Evolutionary conservation across 2,329 filamentous ascomycete species (phyloP).

Genomic region (Penicillium sp.): DNA sequence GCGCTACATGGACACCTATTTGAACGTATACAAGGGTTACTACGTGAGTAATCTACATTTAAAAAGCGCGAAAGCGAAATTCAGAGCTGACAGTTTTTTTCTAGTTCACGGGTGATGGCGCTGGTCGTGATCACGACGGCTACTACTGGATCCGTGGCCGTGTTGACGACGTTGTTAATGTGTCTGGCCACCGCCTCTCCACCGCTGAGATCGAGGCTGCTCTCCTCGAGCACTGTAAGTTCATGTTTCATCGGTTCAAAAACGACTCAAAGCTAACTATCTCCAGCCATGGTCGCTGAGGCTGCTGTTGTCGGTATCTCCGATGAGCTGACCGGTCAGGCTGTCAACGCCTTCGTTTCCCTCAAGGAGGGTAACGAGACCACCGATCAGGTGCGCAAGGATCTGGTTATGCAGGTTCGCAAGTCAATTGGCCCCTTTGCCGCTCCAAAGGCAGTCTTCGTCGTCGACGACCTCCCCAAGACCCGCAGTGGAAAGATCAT

Average conservation of each 20-base stretch:
- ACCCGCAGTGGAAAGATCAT: constrained; percentile 98
- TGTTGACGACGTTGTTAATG: constrained; percentile 98
- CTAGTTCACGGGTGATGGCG: constrained; percentile 68
- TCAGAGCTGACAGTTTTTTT: background rate
- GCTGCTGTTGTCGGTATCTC: constrained; percentile 90
- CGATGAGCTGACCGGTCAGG: constrained; percentile 94
- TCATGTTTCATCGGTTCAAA: background rate
- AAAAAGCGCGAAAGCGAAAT: background rate
- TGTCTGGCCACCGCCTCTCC: constrained; percentile 91
- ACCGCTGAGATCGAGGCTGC: constrained; percentile 98
- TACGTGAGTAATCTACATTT: constrained; percentile 64
- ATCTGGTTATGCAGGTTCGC: constrained; percentile 89
- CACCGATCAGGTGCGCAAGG: constrained; percentile 81
- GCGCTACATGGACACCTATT: constrained; percentile 97
- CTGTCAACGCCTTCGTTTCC: constrained; percentile 93
- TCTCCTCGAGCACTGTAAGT: constrained; percentile 78
- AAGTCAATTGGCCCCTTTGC: constrained; percentile 98
- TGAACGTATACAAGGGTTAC: constrained; percentile 97
- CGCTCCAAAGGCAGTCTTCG: constrained; percentile 86
- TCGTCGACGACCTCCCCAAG: constrained; percentile 93
- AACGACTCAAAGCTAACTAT: constrained; percentile 17
- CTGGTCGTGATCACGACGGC: constrained; percentile 92
- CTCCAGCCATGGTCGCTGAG: constrained; percentile 66
- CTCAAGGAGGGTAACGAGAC: constrained; percentile 81
- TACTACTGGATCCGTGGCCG: constrained; percentile 99